phyloP scores from a whole-genome alignment of 371 early-diverging fungal species.

The Capillidium rhysosporum region DNA sequence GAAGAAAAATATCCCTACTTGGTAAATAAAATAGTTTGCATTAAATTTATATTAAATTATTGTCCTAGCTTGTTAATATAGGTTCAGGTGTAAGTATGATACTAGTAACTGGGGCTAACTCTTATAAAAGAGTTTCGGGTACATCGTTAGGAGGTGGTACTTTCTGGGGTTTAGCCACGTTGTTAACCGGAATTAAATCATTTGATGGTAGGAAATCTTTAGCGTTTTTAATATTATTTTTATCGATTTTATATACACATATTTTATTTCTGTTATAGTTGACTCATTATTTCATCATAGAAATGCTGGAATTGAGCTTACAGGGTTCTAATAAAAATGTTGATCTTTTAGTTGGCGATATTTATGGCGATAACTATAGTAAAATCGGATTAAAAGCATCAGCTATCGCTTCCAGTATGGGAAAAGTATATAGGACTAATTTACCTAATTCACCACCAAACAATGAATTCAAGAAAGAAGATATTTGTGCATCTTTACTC shows the following conservation, averaged over 20 bases:
- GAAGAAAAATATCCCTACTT: conserved; percentile 43
- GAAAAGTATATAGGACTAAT: conserved; percentile 78
- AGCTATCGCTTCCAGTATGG: conserved; percentile 87
- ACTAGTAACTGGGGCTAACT: conserved; percentile 59
- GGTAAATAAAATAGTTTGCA: conserved; percentile 13
- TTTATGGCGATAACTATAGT: conserved; percentile 77
- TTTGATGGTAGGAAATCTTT: conserved; percentile 63
- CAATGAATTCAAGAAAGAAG: conserved; percentile 39
- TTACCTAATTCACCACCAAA: conserved; percentile 29
- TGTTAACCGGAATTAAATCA: conserved; percentile 58
- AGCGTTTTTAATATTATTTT: neutral
- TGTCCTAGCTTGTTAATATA: conserved; percentile 54
- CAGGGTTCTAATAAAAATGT: conserved; percentile 82
- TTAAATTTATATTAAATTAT: neutral
- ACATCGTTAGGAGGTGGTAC: conserved; percentile 96
- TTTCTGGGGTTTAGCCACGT: conserved; percentile 81
- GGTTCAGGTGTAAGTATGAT: conserved; percentile 80
- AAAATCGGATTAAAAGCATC: conserved; percentile 76
- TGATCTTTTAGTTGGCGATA: conserved; percentile 88
- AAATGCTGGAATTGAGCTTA: conserved; percentile 86
- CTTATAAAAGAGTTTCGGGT: conserved; percentile 74
- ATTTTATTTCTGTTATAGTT: neutral
- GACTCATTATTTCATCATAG: conserved; percentile 21
- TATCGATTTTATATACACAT: neutral
- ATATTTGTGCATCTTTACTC: conserved; percentile 71